Evolutionary conservation across 257 asterid genomes (phyloP).

Genomic region (Capsicum chinense): DNA sequence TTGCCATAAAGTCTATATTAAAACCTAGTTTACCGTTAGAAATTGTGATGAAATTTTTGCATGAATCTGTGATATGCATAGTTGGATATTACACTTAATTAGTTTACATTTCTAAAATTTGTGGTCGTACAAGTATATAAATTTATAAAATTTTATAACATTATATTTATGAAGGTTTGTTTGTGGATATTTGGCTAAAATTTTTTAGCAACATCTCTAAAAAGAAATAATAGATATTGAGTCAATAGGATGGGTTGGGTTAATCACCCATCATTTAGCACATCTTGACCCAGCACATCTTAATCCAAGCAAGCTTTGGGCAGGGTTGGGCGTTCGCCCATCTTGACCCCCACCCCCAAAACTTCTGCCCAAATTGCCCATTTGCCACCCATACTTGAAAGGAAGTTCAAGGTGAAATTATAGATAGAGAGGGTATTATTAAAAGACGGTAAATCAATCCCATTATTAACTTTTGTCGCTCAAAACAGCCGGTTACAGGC

Average conservation of each 20-base stretch:
- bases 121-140: not conserved
- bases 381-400: not conserved
- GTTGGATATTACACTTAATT: not conserved
- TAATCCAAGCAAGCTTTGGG: not conserved
- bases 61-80: not conserved
- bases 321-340: not conserved
- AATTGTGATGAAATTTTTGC: not conserved
- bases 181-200: not conserved
- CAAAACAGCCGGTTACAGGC: not conserved
- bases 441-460: not conserved
- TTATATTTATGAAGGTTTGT: not conserved
- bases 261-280: not conserved
- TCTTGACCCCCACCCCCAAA: no score
- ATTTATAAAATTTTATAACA: not conserved
- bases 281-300: not conserved
- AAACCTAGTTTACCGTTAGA: not conserved
- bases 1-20: not conserved
- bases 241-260: not conserved
- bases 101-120: not conserved
- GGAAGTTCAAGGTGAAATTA: not conserved
- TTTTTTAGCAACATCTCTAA: not conserved
- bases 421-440: not conserved
- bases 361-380: not conserved
- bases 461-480: constrained; percentile 55
- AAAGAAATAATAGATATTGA: not conserved